phyloP scores from a whole-genome alignment of 768 basidiomycete species.

The Floccularia luteovirens region DNA sequence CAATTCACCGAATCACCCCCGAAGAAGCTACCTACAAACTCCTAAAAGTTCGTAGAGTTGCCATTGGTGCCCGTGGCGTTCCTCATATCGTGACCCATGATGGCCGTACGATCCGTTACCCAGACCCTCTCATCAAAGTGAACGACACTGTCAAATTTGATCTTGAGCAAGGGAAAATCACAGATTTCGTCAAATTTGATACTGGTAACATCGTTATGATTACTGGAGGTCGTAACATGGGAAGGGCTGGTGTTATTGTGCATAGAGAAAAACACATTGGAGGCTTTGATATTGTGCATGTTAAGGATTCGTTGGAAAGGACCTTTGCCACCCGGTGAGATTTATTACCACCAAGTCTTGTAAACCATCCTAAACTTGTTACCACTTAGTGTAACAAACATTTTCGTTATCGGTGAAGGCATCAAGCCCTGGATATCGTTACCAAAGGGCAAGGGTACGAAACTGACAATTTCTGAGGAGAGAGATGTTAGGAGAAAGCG shows the following conservation, averaged over 20 bases:
- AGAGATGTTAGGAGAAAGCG: conserved; percentile 87
- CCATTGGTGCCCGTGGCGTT: conserved; percentile 88
- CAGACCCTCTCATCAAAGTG: conserved; percentile 89
- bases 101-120: conserved; percentile 99
- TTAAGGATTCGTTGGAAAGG: conserved; percentile 91
- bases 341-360: background rate
- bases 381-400: conserved; percentile 75
- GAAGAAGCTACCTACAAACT: conserved; percentile 98
- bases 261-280: conserved; percentile 97
- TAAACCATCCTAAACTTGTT: background rate
- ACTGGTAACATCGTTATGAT: conserved; percentile 96
- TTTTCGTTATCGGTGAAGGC: conserved; percentile 97
- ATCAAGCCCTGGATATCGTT: conserved; percentile 94
- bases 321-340: conserved; percentile 96
- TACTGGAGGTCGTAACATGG: conserved; percentile 99
- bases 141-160: conserved; percentile 99
- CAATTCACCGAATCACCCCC: conserved; percentile 97
- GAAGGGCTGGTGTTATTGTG: conserved; percentile 91
- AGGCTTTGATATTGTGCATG: conserved; percentile 98
- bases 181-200: conserved; percentile 91
- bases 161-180: conserved; percentile 90
- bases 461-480: conserved; percentile 96
- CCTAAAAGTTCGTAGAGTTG: conserved; percentile 87
- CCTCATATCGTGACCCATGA: conserved; percentile 98
- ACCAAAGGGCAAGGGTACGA: conserved; percentile 96